Evolutionary conservation across 192 early-diverging fungal species (phyloP).

Genomic region (Chytriomyces hyalinus): DNA sequence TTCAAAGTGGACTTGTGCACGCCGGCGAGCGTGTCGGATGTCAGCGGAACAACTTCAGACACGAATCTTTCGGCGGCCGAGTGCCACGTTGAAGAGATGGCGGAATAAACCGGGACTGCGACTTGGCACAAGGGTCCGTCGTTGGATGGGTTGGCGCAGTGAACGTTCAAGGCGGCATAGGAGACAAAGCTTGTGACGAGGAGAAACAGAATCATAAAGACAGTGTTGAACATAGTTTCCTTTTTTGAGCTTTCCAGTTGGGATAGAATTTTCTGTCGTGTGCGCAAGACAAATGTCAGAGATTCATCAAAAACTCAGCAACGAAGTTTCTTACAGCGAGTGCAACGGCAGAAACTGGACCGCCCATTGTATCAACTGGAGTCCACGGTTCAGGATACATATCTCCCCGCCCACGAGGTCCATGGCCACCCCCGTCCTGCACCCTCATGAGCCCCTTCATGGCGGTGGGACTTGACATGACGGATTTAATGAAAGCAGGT

Average conservation of each 20-base stretch:
- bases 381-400: conserved; percentile 28
- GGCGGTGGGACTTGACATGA: conserved; percentile 6
- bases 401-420: conserved; percentile 13
- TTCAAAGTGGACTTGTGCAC: background rate
- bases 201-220: conserved; percentile 7
- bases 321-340: conserved; percentile 23
- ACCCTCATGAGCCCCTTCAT: background rate
- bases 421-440: background rate
- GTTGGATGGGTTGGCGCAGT: conserved; percentile 25
- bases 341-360: conserved; percentile 19
- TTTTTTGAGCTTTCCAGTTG: conserved; percentile 24
- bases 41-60: conserved; percentile 36
- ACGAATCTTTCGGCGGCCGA: conserved; percentile 41
- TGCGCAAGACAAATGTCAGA: too few species aligned
- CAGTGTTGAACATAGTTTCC: background rate
- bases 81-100: conserved; percentile 34
- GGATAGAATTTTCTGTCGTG: conserved; percentile 16
- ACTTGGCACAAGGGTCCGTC: conserved; percentile 17
- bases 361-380: conserved; percentile 22
- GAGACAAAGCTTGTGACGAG: conserved; percentile 10
- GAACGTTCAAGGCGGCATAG: conserved; percentile 40
- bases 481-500: background rate
- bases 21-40: background rate
- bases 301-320: background rate
- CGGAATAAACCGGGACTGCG: conserved; percentile 31